Evolutionary conservation across 2,329 filamentous ascomycete genomes (phyloP).

Genomic region (Sordariomycetes sp.): DNA sequence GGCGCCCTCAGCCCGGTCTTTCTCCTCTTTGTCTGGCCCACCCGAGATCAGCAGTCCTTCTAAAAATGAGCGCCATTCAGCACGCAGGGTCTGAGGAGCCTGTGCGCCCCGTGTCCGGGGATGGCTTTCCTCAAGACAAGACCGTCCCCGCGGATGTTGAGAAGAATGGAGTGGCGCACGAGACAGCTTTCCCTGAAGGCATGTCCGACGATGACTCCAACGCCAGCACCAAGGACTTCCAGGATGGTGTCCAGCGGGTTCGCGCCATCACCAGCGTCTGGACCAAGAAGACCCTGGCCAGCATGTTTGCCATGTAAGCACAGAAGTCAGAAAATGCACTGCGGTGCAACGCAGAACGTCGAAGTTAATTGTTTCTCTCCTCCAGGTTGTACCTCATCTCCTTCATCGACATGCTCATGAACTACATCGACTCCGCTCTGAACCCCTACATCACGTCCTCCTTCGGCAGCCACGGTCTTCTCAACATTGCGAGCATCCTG

Average conservation of each 20-base stretch:
- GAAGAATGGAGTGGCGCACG: background rate
- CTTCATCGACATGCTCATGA: slow-evolving; percentile 26
- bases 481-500: slow-evolving; percentile 55
- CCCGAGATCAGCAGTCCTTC: background rate
- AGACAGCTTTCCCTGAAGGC: background rate
- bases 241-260: slow-evolving; percentile 27
- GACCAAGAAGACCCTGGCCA: slow-evolving; percentile 24
- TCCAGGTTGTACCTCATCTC: slow-evolving; percentile 27
- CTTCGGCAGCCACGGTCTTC: slow-evolving; percentile 54
- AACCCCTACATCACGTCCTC: slow-evolving; percentile 58
- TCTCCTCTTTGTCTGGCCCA: background rate
- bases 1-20: background rate
- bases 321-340: no score
- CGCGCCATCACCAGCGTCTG: slow-evolving; percentile 29
- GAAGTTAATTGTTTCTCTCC: no score
- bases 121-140: no score
- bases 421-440: slow-evolving; percentile 34
- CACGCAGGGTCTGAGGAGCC: background rate
- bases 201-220: slow-evolving; percentile 1
- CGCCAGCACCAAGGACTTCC: slow-evolving; percentile 16
- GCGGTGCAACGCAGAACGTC: no score
- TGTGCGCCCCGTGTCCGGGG: background rate
- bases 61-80: background rate
- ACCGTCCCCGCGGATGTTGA: no score
- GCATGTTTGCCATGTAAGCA: slow-evolving; percentile 28